Conservation (phyloP, 805 yeast genomes). For the Ogataea trehaloabstinens region DNA sequence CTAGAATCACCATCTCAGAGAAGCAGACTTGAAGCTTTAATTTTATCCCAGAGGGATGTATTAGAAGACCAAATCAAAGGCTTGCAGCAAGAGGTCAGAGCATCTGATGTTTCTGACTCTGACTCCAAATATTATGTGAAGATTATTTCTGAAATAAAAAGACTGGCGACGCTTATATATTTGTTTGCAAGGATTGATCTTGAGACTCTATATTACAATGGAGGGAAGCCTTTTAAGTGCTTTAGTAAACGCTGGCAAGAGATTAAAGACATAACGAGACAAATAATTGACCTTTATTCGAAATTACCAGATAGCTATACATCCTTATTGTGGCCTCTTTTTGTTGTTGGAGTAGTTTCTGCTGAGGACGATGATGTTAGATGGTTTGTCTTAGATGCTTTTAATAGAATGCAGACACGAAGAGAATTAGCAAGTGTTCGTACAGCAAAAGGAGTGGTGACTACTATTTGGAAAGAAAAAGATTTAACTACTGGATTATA, state of each 20-base stretch:
- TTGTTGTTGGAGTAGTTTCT: slow-evolving; percentile 37
- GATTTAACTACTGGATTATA: slow-evolving; percentile 30
- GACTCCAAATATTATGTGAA: slow-evolving; percentile 23
- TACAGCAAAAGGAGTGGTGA: slow-evolving; percentile 35
- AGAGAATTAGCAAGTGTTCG: slow-evolving; percentile 38
- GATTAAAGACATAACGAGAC: slow-evolving; percentile 17
- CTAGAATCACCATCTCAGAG: slow-evolving; percentile 18
- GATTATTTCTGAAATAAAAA: slow-evolving; percentile 38
- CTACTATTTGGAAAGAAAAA: slow-evolving; percentile 40
- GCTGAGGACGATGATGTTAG: slow-evolving; percentile 37
- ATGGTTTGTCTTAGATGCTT: slow-evolving; percentile 37
- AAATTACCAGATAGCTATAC: slow-evolving; percentile 32
- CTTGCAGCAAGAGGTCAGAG: slow-evolving; percentile 25
- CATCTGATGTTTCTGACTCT: slow-evolving; percentile 12
- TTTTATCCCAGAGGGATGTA: slow-evolving; percentile 27
- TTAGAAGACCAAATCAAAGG: slow-evolving; percentile 26
- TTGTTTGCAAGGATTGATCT: slow-evolving; percentile 36
- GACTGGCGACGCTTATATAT: slow-evolving; percentile 34
- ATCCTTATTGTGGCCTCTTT: slow-evolving; percentile 42
- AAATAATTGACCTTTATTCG: slow-evolving; percentile 23
- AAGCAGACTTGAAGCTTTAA: slow-evolving; percentile 19
- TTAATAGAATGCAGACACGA: slow-evolving; percentile 35
- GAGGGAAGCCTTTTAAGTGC: slow-evolving; percentile 7
- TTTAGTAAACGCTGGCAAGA: slow-evolving; percentile 11
- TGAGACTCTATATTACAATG: slow-evolving; percentile 20